Conservation (phyloP, 495 filamentous ascomycete genomes). For the Talaromyces proteolyticus region DNA sequence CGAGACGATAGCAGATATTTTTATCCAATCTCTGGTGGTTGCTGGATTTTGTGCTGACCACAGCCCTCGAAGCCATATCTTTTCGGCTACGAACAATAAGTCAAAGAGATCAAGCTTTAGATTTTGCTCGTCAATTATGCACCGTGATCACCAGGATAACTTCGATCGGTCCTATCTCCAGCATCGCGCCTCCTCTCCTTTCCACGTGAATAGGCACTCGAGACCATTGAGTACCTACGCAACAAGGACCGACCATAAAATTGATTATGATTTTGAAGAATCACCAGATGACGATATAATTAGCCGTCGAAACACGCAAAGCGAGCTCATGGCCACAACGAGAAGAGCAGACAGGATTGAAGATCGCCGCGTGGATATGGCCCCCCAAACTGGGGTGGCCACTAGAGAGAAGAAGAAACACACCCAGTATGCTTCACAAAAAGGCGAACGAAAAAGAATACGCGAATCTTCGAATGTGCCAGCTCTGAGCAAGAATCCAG, state of each 20-base stretch:
- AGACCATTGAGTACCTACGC: slow-evolving; percentile 3
- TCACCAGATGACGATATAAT: no score
- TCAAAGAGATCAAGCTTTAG: neutral
- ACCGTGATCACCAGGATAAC: neutral
- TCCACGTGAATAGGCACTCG: neutral
- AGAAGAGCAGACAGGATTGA: no score
- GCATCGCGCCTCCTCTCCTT: neutral
- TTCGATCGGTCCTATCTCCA: neutral
- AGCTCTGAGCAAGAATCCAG: no score
- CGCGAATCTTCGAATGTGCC: no score
- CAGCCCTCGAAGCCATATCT: slow-evolving; percentile 22
- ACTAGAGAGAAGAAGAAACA: no score
- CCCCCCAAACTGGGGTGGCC: no score
- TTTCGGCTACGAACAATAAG: neutral
- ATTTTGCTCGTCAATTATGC: neutral
- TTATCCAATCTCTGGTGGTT: slow-evolving; percentile 59
- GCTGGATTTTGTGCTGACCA: slow-evolving; percentile 59
- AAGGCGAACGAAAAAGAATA: no score
- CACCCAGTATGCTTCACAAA: no score
- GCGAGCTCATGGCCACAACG: no score
- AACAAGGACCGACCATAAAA: neutral
- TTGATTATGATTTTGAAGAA: neutral
- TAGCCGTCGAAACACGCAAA: no score
- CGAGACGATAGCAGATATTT: slow-evolving; percentile 43
- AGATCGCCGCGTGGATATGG: no score